Evolutionary conservation across 1,284 basidiomycete genomes (phyloP).

Genomic region (Ceratobasidium sp.): DNA sequence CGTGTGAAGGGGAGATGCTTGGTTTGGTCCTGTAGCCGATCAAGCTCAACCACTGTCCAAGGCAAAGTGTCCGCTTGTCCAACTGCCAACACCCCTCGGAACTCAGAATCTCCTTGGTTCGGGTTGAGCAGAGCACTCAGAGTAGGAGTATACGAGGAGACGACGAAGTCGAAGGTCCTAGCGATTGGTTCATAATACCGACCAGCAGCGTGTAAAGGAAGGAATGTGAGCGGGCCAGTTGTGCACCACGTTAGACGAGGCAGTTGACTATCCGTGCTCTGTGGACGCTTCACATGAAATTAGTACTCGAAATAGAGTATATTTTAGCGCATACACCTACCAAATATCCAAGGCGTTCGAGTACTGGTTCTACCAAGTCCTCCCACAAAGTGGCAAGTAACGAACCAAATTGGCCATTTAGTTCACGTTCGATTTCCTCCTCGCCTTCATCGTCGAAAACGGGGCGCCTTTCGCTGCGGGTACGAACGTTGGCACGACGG

Average conservation of each 20-base stretch:
- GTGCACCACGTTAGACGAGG: constrained; percentile 17
- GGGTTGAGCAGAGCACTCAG: too few species aligned
- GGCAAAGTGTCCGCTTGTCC: background rate
- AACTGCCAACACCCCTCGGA: background rate
- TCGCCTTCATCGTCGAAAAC: too few species aligned
- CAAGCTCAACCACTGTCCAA: background rate
- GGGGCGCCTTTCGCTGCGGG: too few species aligned
- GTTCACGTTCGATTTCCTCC: too few species aligned
- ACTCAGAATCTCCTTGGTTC: background rate
- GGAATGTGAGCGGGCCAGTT: constrained; percentile 12
- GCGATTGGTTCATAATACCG: background rate
- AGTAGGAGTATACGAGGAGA: too few species aligned
- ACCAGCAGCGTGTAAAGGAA: constrained; percentile 12
- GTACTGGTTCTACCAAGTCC: too few species aligned
- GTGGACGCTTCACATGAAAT: background rate
- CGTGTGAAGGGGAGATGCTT: background rate
- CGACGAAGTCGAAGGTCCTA: too few species aligned
- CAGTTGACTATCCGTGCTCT: background rate
- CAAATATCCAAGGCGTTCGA: background rate
- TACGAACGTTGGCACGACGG: background rate
- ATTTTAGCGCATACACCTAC: background rate
- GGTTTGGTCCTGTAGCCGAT: background rate
- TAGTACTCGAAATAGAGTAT: background rate
- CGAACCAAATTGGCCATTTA: too few species aligned
- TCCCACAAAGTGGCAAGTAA: too few species aligned